These are phyloP conservation scores for Dothistroma septosporum DNA, from an alignment of 2,329 filamentous ascomycete species.

Conservation along the genomic window DNA sequence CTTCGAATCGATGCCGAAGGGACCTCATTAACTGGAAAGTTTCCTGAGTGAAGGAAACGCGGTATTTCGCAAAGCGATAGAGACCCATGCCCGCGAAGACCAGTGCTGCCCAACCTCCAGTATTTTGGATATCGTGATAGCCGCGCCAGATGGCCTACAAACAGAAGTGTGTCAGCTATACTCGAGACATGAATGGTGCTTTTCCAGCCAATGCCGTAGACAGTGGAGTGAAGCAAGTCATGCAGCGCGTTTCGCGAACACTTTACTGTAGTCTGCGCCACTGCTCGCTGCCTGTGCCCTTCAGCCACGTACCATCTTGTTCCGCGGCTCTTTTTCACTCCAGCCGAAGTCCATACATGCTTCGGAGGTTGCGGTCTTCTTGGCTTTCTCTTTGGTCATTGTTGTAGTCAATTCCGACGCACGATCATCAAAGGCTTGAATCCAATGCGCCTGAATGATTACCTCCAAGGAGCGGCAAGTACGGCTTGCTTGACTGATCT, in stretches of 20 bases:
- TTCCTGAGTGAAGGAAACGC: conserved; percentile 50
- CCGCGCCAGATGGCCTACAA: conserved; percentile 50
- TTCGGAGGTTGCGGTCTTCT: conserved; percentile 51
- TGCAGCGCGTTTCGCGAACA: too few relatives aligned
- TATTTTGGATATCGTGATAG: conserved; percentile 56
- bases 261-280: too few relatives aligned
- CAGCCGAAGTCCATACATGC: conserved; percentile 53
- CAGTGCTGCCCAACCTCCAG: conserved; percentile 53
- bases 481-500: conserved; percentile 49
- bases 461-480: conserved; percentile 56
- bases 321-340: conserved; percentile 56
- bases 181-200: too few relatives aligned
- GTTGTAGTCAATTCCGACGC: conserved; percentile 39
- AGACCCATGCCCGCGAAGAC: conserved; percentile 57
- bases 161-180: too few relatives aligned
- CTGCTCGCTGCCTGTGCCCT: too few relatives aligned
- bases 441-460: conserved; percentile 56
- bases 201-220: too few relatives aligned
- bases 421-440: conserved; percentile 53
- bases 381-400: conserved; percentile 40
- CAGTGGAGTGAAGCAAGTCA: too few relatives aligned
- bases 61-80: conserved; percentile 59
- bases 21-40: conserved; percentile 47
- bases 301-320: conserved; percentile 36
- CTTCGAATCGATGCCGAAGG: conserved; percentile 44